A percentile compares a stretch with the other conserved stretches of the same genome.
Evolutionary conservation across 1,284 basidiomycete genomes (phyloP).

Genomic region (Clitocybe nebularis): DNA sequence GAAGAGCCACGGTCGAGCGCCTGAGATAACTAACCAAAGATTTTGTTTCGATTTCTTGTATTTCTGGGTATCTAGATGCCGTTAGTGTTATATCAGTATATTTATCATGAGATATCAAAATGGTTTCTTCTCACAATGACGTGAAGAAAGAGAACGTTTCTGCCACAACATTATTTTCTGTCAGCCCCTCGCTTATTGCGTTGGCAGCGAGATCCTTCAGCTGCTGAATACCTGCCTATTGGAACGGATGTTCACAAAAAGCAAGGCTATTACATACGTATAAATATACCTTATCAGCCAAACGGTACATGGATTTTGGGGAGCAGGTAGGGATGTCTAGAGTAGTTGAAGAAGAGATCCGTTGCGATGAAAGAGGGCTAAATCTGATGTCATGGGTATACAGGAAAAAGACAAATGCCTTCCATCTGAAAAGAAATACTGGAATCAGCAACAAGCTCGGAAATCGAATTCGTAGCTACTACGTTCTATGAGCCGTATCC

Average conservation of each 20-base stretch:
- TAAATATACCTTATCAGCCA: slow-evolving; percentile 20
- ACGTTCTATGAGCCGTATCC: slow-evolving; percentile 11
- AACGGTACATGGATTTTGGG: slow-evolving; percentile 22
- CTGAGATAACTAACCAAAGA: slow-evolving; percentile 6
- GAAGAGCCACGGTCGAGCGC: slow-evolving; percentile 2
- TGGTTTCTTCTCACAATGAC: too few species aligned
- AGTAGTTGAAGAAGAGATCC: neutral
- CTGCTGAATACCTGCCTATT: too few species aligned
- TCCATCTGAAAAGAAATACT: slow-evolving; percentile 12
- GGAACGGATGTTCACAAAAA: too few species aligned
- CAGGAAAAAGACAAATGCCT: slow-evolving; percentile 12
- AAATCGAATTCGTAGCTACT: too few species aligned
- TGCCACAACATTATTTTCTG: slow-evolving; percentile 18
- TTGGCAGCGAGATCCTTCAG: slow-evolving; percentile 13
- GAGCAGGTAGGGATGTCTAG: slow-evolving; percentile 13
- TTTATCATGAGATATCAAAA: too few species aligned
- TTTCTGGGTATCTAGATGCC: slow-evolving; percentile 19
- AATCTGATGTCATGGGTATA: slow-evolving; percentile 13
- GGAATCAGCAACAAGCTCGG: too few species aligned
- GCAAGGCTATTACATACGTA: too few species aligned
- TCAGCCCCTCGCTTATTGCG: slow-evolving; percentile 11
- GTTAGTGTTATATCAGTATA: too few species aligned
- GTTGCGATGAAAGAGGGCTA: slow-evolving; percentile 2
- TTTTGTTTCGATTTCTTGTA: slow-evolving; percentile 17
- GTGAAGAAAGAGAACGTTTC: slow-evolving; percentile 22